phyloP scores from a whole-genome alignment of 176 grass and related monocot species.

The Metroxylon sagu region DNA sequence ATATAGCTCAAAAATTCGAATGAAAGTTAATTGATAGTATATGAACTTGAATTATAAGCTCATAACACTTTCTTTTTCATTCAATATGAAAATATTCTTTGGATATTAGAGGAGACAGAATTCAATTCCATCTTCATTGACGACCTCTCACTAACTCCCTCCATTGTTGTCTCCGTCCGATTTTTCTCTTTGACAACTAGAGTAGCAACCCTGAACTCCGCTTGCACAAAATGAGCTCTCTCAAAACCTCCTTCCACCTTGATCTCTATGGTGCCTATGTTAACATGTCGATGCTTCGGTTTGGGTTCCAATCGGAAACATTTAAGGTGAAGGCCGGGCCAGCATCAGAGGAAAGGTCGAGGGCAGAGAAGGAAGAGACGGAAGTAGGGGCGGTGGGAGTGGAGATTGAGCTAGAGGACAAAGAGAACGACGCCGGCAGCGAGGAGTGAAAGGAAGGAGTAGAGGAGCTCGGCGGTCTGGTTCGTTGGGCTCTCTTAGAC shows the following conservation, averaged over 20 bases:
- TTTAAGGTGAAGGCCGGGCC: slow-evolving; percentile 16
- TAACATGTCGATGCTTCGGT: slow-evolving; percentile 44
- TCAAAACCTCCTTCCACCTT: too few species aligned
- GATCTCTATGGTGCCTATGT: slow-evolving; percentile 27
- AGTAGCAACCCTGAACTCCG: too few species aligned
- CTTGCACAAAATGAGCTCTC: slow-evolving; percentile 21
- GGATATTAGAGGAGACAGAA: too few species aligned
- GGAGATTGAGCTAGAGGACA: slow-evolving; percentile 58
- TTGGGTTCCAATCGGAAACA: slow-evolving; percentile 54
- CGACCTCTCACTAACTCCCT: too few species aligned
- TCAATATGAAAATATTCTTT: too few species aligned
- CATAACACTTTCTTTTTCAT: too few species aligned
- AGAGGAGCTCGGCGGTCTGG: slow-evolving; percentile 43
- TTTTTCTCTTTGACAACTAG: too few species aligned
- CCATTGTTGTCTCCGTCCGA: too few species aligned
- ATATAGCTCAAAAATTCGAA: too few species aligned
- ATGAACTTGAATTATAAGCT: too few species aligned
- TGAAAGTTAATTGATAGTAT: too few species aligned
- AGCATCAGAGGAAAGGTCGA: slow-evolving; percentile 24
- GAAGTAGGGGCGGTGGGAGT: slow-evolving; percentile 78
- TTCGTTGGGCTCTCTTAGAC: slow-evolving; percentile 11
- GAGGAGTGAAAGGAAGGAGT: slow-evolving; percentile 39
- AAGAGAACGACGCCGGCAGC: slow-evolving; percentile 51
- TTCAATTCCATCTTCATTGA: too few species aligned
- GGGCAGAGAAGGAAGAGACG: slow-evolving; percentile 40